Conservation (phyloP, 2,329 filamentous ascomycete species). For the Eurotiales sp. region DNA sequence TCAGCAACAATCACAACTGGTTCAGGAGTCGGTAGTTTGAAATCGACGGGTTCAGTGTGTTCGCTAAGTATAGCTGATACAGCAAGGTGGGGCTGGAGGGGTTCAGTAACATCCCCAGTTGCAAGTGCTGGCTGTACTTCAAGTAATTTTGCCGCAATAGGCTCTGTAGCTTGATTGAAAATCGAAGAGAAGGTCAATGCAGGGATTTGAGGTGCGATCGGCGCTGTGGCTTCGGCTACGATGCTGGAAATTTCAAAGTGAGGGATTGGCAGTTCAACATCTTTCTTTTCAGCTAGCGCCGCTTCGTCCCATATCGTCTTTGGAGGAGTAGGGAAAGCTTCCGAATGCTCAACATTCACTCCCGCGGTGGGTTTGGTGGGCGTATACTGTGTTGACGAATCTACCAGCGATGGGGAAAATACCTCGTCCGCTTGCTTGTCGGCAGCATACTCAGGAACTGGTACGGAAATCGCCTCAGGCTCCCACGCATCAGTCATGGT, state of each 20-base stretch:
- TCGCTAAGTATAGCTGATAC: constrained; percentile 30
- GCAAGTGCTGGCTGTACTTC: constrained; percentile 15
- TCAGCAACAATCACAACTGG: constrained; percentile 12
- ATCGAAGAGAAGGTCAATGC: constrained; percentile 12
- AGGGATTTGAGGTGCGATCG: constrained; percentile 47
- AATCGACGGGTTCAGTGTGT: constrained; percentile 24
- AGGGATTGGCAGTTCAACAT: constrained; percentile 17
- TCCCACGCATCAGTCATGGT: constrained; percentile 62
- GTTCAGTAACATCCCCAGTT: constrained; percentile 12
- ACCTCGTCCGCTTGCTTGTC: constrained; percentile 12
- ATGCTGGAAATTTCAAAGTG: constrained; percentile 32
- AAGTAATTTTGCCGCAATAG: constrained; percentile 16
- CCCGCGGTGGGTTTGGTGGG: constrained; percentile 29
- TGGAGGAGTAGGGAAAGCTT: constrained; percentile 35
- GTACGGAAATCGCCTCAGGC: constrained; percentile 16
- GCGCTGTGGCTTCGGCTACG: constrained; percentile 32
- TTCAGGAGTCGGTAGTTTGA: constrained; percentile 19
- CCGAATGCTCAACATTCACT: constrained; percentile 24
- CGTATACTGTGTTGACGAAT: constrained; percentile 42
- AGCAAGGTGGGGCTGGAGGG: constrained; percentile 19
- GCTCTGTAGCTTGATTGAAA: constrained; percentile 12
- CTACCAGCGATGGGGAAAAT: constrained; percentile 27
- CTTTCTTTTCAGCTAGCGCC: constrained; percentile 9
- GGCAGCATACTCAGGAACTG: neutral
- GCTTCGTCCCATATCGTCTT: constrained; percentile 40